These are phyloP conservation scores for Anastatica hierochuntica DNA, from an alignment of 345 rosid species.

Conservation along the genomic window DNA sequence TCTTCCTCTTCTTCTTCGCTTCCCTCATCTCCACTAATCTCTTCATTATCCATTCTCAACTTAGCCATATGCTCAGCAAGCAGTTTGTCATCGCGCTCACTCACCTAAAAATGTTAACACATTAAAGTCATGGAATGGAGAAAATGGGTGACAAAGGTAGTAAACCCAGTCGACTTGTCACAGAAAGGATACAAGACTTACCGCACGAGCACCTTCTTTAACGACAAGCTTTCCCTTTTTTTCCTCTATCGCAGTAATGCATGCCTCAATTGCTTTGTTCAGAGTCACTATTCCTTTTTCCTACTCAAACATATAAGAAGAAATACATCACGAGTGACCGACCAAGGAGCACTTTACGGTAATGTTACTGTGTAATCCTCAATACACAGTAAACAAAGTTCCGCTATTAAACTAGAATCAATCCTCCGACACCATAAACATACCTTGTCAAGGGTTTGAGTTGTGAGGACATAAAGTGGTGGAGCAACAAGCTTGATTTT, in stretches of 20 bases:
- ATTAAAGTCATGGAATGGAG: not conserved
- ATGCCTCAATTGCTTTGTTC: slow-evolving; percentile 58
- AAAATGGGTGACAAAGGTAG: not conserved
- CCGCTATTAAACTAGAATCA: not conserved
- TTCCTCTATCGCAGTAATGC: slow-evolving; percentile 57
- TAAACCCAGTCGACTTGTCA: no score
- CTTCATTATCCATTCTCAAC: not conserved
- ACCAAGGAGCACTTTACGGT: not conserved
- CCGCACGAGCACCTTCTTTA: slow-evolving; percentile 88
- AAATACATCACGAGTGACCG: not conserved
- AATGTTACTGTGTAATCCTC: not conserved
- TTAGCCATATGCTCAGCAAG: not conserved
- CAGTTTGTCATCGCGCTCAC: slow-evolving; percentile 82
- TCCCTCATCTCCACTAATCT: slow-evolving; percentile 51
- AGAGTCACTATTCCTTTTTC: slow-evolving; percentile 79
- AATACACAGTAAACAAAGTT: not conserved
- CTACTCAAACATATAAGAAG: slow-evolving; percentile 25
- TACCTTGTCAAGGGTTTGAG: slow-evolving; percentile 92
- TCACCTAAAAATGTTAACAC: slow-evolving; percentile 45
- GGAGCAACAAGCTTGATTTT: slow-evolving; percentile 88
- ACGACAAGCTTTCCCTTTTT: slow-evolving; percentile 80
- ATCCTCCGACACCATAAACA: not conserved
- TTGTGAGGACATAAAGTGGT: slow-evolving; percentile 84
- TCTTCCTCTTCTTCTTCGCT: slow-evolving; percentile 34
- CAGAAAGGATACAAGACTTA: slow-evolving; percentile 31